Evolutionary conservation across 2,329 filamentous ascomycete genomes (phyloP).

Genomic region (Madurella mycetomatis): DNA sequence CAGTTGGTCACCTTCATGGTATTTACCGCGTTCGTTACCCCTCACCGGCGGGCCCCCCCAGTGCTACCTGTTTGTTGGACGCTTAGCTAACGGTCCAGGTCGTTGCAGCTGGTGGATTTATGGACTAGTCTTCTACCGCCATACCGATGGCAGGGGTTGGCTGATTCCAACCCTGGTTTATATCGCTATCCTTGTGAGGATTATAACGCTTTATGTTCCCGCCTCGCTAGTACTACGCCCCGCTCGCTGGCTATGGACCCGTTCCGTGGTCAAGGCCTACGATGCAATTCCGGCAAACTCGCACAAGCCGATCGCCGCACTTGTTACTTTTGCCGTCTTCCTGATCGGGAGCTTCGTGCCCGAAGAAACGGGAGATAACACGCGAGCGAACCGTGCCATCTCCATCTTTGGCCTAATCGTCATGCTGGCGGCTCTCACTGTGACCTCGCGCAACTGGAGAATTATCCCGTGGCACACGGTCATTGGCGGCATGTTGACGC

Average conservation of each 20-base stretch:
- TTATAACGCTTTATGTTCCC: constrained; percentile 17
- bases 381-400: constrained; percentile 71
- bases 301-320: constrained; percentile 58
- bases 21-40: constrained; percentile 22
- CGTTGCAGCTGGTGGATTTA: constrained; percentile 37
- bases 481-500: constrained; percentile 80
- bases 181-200: constrained; percentile 18
- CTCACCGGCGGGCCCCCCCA: background rate
- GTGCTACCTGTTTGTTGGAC: background rate
- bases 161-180: constrained; percentile 24
- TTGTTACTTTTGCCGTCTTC: constrained; percentile 64
- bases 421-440: constrained; percentile 63
- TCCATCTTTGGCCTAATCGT: constrained; percentile 74
- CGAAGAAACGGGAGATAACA: constrained; percentile 69
- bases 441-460: constrained; percentile 65
- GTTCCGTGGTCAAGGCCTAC: constrained; percentile 19
- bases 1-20: constrained; percentile 15
- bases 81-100: background rate
- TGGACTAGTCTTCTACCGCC: constrained; percentile 28
- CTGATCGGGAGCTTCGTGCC: constrained; percentile 74
- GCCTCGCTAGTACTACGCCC: constrained; percentile 17
- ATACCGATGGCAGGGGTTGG: constrained; percentile 23
- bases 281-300: constrained; percentile 59
- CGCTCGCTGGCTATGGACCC: constrained; percentile 18
- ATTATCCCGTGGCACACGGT: constrained; percentile 70